These are phyloP conservation scores for Asterochloris sp. DNA, from an alignment of 139 green algal genomes.

Conservation along the genomic window DNA sequence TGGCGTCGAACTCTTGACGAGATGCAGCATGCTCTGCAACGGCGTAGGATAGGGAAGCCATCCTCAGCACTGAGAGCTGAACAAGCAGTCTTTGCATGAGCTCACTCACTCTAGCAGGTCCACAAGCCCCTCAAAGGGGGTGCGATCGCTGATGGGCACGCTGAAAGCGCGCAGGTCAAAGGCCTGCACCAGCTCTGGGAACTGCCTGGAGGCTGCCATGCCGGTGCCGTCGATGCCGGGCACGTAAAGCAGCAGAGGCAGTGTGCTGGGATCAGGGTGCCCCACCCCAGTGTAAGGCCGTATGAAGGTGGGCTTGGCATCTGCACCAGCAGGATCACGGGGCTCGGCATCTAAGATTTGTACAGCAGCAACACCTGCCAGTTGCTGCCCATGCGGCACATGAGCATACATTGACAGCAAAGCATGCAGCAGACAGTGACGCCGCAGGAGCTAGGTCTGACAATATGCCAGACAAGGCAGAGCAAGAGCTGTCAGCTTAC, in stretches of 20 bases:
- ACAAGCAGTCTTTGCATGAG: no score
- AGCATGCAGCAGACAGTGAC: neutral
- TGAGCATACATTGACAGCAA: neutral
- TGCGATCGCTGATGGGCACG: constrained; percentile 63
- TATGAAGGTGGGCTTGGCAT: constrained; percentile 4
- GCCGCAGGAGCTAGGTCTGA: neutral
- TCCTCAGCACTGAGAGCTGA: no score
- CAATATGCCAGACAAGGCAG: neutral
- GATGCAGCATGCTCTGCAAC: no score
- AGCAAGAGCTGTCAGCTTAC: neutral
- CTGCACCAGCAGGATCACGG: neutral
- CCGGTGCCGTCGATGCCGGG: constrained; percentile 79
- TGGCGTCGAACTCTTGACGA: no score
- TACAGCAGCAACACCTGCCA: neutral
- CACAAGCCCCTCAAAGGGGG: constrained; percentile 61
- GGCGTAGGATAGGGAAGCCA: no score
- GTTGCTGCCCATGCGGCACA: neutral
- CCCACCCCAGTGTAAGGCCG: neutral
- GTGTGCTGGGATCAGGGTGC: constrained; percentile 11
- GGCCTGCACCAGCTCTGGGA: constrained; percentile 45
- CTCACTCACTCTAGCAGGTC: constrained; percentile 35
- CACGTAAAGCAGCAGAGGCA: constrained; percentile 78
- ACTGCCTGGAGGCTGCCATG: constrained; percentile 74
- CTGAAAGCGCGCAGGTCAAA: constrained; percentile 77
- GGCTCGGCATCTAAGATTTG: no score